phyloP scores from a whole-genome alignment of 2,329 filamentous ascomycete genomes.

The Aquanectria penicillioides region DNA sequence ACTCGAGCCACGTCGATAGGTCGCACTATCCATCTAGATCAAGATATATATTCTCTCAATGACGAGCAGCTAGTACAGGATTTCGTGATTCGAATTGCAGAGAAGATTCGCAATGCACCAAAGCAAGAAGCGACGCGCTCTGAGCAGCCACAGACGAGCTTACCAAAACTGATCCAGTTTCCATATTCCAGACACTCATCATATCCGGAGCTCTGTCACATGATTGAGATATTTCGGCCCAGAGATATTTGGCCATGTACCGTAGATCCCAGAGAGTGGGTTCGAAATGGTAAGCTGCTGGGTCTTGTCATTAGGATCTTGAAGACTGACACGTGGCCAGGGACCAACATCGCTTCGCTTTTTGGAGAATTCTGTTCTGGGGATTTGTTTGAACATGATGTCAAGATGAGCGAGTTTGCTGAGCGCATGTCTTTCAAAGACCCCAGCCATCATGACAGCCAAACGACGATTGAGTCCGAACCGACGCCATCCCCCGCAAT shows the following conservation, averaged over 20 bases:
- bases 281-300: constrained; percentile 53
- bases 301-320: too few species aligned
- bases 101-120: constrained; percentile 18
- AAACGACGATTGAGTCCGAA: constrained; percentile 25
- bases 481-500: background rate
- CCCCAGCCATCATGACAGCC: constrained; percentile 17
- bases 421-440: background rate
- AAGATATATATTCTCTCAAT: constrained; percentile 30
- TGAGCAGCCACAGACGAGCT: constrained; percentile 7
- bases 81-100: constrained; percentile 16
- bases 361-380: constrained; percentile 77
- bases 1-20: constrained; percentile 32
- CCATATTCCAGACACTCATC: constrained; percentile 93
- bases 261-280: constrained; percentile 71
- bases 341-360: constrained; percentile 70
- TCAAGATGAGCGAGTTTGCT: constrained; percentile 58
- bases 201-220: constrained; percentile 78
- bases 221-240: constrained; percentile 76
- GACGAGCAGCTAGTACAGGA: constrained; percentile 27
- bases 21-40: constrained; percentile 39
- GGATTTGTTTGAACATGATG: constrained; percentile 71
- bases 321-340: constrained; percentile 36
- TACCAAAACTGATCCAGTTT: constrained; percentile 66
- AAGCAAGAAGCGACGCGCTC: background rate
- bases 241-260: constrained; percentile 87